Evolutionary conservation across 1,284 basidiomycete genomes (phyloP), one percentile per base, ranked within the genome.

Genomic region (Volvariella surrecta): DNA sequence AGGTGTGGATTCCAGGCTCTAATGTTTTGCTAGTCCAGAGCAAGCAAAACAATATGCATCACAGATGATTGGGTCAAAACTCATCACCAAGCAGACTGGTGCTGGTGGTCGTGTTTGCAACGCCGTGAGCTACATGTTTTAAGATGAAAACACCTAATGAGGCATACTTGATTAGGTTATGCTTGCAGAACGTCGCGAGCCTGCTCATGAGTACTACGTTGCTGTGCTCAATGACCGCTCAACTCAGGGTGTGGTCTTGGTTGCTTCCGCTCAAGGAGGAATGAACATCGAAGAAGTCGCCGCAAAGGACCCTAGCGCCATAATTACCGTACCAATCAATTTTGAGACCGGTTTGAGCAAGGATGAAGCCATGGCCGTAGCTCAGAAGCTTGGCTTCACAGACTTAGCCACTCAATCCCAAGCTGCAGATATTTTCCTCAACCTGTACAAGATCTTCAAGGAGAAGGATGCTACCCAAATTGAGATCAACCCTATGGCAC

Each of bases 271-370:
- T 44, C 93, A 98, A 62, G 91, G 91, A 48, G 91, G 91, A 46
- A 95, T 95, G 90, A 96, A 93, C 72, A 99, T 99, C 60, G 96
- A 99, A 67, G 96, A 99, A 58, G 96, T 99, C 40, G 96, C 96
- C n/a, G 89, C 89, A 41, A 93, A 97, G 58, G 91, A 94, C 59
- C 96, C 96, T 30, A 72, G 74, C 37, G 91, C 96, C 24, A 99
- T 99, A 64, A 92, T 99, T 61, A 98, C 95, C 43, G 94, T 89
- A 10, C 89, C 90, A 38, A 92, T 99, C 58, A 73, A 89, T 66
- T 93, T 89, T 56, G 73, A 87, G 48, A 87, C 81, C 20, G 96
- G 96, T 19, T 73, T 99, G 39, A 79, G 76, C 54, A 74, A 83
- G 54, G 62, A 70, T 15, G 74, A 85, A 45, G 95, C 89, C 32